A percentile compares a stretch with the other conserved stretches of the same genome.
Evolutionary conservation across 2,329 filamentous ascomycete genomes (phyloP).

Genomic region (Fusarium miscanthi): DNA sequence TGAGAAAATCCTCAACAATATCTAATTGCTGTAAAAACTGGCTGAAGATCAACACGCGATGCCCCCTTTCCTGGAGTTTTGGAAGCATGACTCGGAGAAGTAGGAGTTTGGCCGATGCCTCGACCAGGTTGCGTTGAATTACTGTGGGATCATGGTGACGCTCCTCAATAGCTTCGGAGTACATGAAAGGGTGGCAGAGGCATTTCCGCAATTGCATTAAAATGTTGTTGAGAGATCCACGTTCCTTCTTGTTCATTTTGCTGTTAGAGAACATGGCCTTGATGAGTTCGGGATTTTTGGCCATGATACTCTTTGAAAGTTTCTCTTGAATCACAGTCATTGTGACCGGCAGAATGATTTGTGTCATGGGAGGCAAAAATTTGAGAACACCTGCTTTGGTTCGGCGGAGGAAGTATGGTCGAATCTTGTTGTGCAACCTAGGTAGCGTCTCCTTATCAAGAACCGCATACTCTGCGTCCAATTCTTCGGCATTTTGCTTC

Average conservation of each 20-base stretch:
- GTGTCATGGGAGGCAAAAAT: conserved; percentile 91
- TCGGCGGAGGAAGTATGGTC: conserved; percentile 75
- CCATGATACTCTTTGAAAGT: conserved; percentile 91
- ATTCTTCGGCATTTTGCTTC: conserved; percentile 71
- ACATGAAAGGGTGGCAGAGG: conserved; percentile 95
- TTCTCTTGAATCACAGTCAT: conserved; percentile 96
- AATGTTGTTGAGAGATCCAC: conserved; percentile 90
- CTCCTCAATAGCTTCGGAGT: conserved; percentile 91
- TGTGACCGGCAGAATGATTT: conserved; percentile 95
- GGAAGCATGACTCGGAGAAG: conserved; percentile 87
- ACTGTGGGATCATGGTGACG: conserved; percentile 69
- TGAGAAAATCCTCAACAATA: conserved; percentile 91
- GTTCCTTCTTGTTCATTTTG: conserved; percentile 75
- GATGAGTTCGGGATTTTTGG: conserved; percentile 90
- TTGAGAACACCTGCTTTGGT: conserved; percentile 93
- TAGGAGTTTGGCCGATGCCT: conserved; percentile 90
- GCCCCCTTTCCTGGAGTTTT: conserved; percentile 84
- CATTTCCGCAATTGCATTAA: conserved; percentile 95
- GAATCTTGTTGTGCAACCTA: conserved; percentile 84
- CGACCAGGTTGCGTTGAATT: conserved; percentile 84
- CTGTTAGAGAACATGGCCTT: conserved; percentile 82
- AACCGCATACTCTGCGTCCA: conserved; percentile 82
- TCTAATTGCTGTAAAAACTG: conserved; percentile 92
- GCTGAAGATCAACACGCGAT: conserved; percentile 94
- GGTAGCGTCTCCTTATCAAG: conserved; percentile 85